phyloP scores from a whole-genome alignment of 306 rosid genomes.

The Crataegus laevigata region DNA sequence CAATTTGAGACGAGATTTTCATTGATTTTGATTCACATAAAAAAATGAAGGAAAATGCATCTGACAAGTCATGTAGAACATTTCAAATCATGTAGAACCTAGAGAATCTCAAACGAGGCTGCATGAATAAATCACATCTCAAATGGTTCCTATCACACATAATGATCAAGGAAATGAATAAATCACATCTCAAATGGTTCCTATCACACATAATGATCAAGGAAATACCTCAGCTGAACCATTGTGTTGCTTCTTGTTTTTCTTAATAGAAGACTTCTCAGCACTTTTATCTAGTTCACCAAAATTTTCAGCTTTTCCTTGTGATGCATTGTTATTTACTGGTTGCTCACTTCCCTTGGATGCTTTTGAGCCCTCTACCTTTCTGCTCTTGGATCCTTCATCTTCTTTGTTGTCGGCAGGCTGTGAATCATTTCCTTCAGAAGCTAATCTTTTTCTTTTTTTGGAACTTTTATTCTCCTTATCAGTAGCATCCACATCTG shows the following conservation, averaged over 20 bases:
- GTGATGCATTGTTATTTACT: constrained; percentile 10
- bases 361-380: constrained; percentile 29
- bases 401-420: constrained; percentile 27
- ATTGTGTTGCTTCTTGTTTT: constrained; percentile 41
- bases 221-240: constrained; percentile 65
- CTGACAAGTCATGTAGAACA: not conserved
- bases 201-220: not conserved
- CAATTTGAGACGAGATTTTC: not conserved
- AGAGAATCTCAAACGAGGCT: not conserved
- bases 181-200: not conserved
- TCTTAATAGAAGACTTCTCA: constrained; percentile 39
- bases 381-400: constrained; percentile 58
- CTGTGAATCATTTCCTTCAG: constrained; percentile 40
- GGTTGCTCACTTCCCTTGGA: constrained; percentile 26
- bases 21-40: not conserved
- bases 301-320: constrained; percentile 15
- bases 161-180: not conserved
- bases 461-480: constrained; percentile 45
- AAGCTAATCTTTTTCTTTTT: constrained; percentile 54
- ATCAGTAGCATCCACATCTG: constrained; percentile 22
- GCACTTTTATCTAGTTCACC: constrained; percentile 27
- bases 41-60: not conserved
- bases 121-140: not conserved
- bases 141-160: not conserved
- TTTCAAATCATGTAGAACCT: not conserved